Evolutionary conservation across 768 basidiomycete species (phyloP).

Genomic region (Russula virescens): DNA sequence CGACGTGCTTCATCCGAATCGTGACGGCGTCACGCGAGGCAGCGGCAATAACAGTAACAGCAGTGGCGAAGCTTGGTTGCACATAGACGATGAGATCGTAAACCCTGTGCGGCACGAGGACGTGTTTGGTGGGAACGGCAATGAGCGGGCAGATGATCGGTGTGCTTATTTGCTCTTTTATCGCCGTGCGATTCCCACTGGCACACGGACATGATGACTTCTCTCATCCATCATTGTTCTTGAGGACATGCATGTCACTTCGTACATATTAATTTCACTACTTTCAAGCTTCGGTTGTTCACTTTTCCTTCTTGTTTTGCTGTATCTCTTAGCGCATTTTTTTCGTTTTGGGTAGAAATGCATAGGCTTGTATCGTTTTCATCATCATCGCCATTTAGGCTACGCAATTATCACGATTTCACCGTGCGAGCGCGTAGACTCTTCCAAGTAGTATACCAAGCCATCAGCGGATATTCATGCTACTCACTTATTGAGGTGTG

Average conservation of each 20-base stretch:
- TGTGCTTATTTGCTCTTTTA: conserved; percentile 90
- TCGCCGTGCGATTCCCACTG: conserved; percentile 47
- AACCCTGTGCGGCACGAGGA: conserved; percentile 67
- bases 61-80: conserved; percentile 71
- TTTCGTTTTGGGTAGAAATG: conserved; percentile 16
- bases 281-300: background rate
- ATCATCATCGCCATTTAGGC: conserved; percentile 3
- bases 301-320: background rate
- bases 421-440: too few species aligned
- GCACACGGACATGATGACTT: conserved; percentile 24
- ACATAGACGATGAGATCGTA: conserved; percentile 90
- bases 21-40: conserved; percentile 35
- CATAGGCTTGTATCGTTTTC: conserved; percentile 12
- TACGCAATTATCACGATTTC: background rate
- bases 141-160: conserved; percentile 47
- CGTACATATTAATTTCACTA: too few species aligned
- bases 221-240: background rate
- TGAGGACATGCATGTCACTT: background rate
- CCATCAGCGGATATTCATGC: too few species aligned
- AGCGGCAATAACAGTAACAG: conserved; percentile 11
- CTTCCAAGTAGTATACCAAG: background rate
- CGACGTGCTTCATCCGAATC: conserved; percentile 73
- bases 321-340: conserved; percentile 19
- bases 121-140: conserved; percentile 47
- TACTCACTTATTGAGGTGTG: background rate